Evolutionary conservation across 768 basidiomycete genomes (phyloP).

Genomic region (Trametes coccinea): DNA sequence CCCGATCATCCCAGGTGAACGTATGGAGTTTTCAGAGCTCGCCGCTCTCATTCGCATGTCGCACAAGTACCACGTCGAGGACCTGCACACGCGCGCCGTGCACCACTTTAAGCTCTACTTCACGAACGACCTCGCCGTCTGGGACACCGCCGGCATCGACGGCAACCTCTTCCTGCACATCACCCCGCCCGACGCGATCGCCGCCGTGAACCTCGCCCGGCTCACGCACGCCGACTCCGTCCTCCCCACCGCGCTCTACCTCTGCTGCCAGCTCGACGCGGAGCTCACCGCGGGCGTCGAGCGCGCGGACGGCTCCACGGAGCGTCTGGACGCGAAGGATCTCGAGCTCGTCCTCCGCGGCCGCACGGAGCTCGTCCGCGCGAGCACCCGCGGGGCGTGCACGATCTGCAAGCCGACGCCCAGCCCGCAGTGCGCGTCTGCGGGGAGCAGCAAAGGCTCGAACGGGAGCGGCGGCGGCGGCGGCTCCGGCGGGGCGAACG

Average conservation of each 20-base stretch:
- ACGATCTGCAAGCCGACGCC: slow-evolving; percentile 19
- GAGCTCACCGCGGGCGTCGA: slow-evolving; percentile 18
- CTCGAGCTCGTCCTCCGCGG: slow-evolving; percentile 25
- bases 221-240: slow-evolving; percentile 24
- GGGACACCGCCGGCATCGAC: slow-evolving; percentile 22
- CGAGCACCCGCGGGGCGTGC: slow-evolving; percentile 31
- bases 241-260: slow-evolving; percentile 25
- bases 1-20: slow-evolving; percentile 17
- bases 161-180: slow-evolving; percentile 24
- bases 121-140: slow-evolving; percentile 22
- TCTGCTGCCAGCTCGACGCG: slow-evolving; percentile 22
- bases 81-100: slow-evolving; percentile 18
- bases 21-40: slow-evolving; percentile 21
- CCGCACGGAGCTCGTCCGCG: slow-evolving; percentile 37
- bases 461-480: no score
- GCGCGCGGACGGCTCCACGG: slow-evolving; percentile 18
- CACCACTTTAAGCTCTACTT: slow-evolving; percentile 24
- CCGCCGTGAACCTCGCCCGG: slow-evolving; percentile 23
- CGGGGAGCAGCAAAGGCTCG: neutral
- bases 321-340: slow-evolving; percentile 18
- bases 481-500: no score
- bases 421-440: slow-evolving; percentile 16
- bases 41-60: slow-evolving; percentile 25
- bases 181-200: slow-evolving; percentile 22
- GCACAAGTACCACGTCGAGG: slow-evolving; percentile 27